Conservation (phyloP, 2,329 filamentous ascomycete species). For the Remersonia thermophila region DNA sequence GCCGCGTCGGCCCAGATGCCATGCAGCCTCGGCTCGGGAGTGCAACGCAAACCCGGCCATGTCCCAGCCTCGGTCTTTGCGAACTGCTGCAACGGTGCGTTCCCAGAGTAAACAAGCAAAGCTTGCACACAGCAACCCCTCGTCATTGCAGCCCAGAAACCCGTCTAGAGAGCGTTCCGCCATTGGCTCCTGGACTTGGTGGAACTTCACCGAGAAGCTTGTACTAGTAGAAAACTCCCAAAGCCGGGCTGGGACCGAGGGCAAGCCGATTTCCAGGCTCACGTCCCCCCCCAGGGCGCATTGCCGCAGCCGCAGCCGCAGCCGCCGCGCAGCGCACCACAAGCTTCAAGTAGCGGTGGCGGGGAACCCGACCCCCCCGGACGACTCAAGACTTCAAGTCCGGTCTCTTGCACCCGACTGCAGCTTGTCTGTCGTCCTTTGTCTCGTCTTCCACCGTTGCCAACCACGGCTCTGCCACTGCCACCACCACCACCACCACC, state of each 20-base stretch:
- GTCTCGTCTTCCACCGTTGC: no score
- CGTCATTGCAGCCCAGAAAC: no score
- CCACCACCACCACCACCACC: neutral
- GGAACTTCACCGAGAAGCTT: no score
- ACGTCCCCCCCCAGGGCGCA: neutral
- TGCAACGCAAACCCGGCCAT: neutral
- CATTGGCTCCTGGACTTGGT: no score
- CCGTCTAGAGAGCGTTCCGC: no score
- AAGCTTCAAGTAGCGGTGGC: constrained; percentile 13
- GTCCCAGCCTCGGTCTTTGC: constrained; percentile 10
- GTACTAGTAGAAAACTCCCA: no score
- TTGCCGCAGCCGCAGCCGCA: neutral
- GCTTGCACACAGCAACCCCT: no score
- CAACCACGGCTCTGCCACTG: no score
- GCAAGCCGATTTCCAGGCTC: no score
- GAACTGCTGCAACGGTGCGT: neutral
- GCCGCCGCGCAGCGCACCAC: no score
- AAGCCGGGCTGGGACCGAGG: no score
- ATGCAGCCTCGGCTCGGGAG: constrained; percentile 14
- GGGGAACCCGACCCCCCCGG: constrained; percentile 5
- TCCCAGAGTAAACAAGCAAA: no score
- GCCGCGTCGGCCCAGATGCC: constrained; percentile 8
- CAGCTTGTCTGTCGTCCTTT: neutral
- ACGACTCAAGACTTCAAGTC: constrained; percentile 2
- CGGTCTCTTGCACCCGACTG: neutral